A percentile compares a stretch with the other conserved stretches of the same genome.
phyloP scores from a whole-genome alignment of 2,329 filamentous ascomycete genomes.

The Venturia oleaginea region DNA sequence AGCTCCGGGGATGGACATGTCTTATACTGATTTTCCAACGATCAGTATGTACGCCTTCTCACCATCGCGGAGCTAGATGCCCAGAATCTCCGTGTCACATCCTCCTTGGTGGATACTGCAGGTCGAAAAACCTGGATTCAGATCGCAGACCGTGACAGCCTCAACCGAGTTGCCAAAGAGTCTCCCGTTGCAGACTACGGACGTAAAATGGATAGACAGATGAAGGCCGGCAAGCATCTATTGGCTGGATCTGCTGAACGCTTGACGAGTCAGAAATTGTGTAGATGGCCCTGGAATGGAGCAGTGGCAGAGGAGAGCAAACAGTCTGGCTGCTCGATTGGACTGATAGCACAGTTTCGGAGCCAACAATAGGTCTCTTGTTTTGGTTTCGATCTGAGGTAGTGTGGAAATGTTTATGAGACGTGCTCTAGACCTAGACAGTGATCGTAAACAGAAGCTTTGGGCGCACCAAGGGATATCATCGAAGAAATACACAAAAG shows the following conservation, averaged over 20 bases:
- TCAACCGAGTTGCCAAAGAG: neutral
- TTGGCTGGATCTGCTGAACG: conserved; percentile 1
- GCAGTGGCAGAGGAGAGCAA: neutral
- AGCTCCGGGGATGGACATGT: neutral
- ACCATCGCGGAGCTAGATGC: neutral
- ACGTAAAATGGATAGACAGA: neutral
- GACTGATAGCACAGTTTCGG: neutral
- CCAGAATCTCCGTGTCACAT: neutral
- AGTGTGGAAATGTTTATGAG: neutral
- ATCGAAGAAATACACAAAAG: neutral
- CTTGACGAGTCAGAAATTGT: neutral
- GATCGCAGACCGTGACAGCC: neutral
- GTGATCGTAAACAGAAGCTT: neutral
- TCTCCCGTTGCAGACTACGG: neutral
- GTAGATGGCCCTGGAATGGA: neutral
- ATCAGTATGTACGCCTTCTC: neutral
- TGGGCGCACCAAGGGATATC: neutral
- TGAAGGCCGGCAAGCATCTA: neutral
- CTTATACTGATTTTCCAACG: neutral
- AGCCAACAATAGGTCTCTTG: neutral
- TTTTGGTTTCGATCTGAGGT: neutral
- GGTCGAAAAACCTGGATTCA: neutral
- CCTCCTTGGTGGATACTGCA: neutral
- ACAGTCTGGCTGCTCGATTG: neutral
- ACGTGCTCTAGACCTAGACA: neutral